Conservation (phyloP, 345 rosid genomes). For the Anastatica hierochuntica region DNA sequence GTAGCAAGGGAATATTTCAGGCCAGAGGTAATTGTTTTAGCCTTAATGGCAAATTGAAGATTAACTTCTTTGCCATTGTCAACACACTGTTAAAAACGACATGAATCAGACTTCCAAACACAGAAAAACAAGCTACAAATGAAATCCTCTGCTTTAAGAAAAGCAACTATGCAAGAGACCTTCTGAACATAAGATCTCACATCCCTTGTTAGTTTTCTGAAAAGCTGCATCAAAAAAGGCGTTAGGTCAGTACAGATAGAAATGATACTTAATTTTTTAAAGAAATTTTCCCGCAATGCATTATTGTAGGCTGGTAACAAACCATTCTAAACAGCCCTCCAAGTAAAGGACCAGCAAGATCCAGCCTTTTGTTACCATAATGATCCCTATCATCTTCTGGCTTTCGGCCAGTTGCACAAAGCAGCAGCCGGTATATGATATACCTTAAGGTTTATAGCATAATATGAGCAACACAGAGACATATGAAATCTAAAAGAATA, state of each 20-base stretch:
- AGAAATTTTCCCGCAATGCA: background rate
- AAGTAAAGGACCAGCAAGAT: conserved; percentile 97
- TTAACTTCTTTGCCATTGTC: conserved; percentile 96
- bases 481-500: background rate
- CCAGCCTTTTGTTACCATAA: conserved; percentile 98
- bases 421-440: conserved; percentile 84
- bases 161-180: conserved; percentile 39
- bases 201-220: conserved; percentile 90
- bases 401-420: conserved; percentile 88
- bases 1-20: conserved; percentile 97
- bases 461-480: conserved; percentile 4
- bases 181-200: conserved; percentile 93
- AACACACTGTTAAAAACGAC: conserved; percentile 50
- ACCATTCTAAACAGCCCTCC: conserved; percentile 98
- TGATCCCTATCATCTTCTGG: conserved; percentile 99
- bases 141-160: background rate
- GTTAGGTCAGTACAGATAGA: background rate
- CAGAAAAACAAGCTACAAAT: conserved; percentile 9
- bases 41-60: conserved; percentile 92
- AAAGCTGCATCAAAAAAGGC: conserved; percentile 50
- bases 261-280: background rate
- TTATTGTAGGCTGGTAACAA: conserved; percentile 14
- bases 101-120: conserved; percentile 14
- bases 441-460: conserved; percentile 36
- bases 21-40: conserved; percentile 97